These are phyloP conservation scores for Rubus idaeus DNA, from an alignment of 306 rosid species.

Conservation along the genomic window DNA sequence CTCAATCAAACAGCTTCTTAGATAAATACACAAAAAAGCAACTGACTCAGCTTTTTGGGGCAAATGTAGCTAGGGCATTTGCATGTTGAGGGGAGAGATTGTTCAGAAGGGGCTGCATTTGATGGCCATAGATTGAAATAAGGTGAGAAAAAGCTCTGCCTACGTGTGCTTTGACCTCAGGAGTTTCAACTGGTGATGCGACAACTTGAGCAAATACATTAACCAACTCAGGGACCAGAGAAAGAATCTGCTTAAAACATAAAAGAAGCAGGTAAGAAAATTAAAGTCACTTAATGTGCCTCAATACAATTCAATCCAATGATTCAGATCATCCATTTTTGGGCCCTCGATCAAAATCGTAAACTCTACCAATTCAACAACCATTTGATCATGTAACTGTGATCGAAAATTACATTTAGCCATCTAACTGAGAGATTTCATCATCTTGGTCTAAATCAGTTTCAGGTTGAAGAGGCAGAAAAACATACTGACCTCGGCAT, in stretches of 20 bases:
- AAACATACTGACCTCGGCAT: slow-evolving; percentile 67
- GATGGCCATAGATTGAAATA: slow-evolving; percentile 83
- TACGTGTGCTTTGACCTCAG: slow-evolving; percentile 77
- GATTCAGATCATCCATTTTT: neutral
- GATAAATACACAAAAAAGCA: slow-evolving; percentile 21
- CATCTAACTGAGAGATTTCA: neutral
- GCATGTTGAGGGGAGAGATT: slow-evolving; percentile 80
- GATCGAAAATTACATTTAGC: neutral
- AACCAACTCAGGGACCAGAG: slow-evolving; percentile 88
- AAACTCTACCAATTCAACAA: neutral
- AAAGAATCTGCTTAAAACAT: slow-evolving; percentile 65
- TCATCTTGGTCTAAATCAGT: neutral
- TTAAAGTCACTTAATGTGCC: neutral
- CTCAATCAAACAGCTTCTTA: slow-evolving; percentile 5
- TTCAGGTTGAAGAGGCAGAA: neutral
- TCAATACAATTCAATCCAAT: neutral
- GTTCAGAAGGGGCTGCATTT: slow-evolving; percentile 89
- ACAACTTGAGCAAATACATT: slow-evolving; percentile 91
- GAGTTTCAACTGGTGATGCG: slow-evolving; percentile 77
- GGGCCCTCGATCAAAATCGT: neutral
- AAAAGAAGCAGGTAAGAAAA: slow-evolving; percentile 27
- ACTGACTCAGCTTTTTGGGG: slow-evolving; percentile 57
- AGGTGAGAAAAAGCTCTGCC: slow-evolving; percentile 90
- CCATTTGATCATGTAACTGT: neutral
- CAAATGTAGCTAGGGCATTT: slow-evolving; percentile 82